These are phyloP conservation scores for Primulina eburnea DNA, from an alignment of 257 asterid genomes.

Conservation along the genomic window DNA sequence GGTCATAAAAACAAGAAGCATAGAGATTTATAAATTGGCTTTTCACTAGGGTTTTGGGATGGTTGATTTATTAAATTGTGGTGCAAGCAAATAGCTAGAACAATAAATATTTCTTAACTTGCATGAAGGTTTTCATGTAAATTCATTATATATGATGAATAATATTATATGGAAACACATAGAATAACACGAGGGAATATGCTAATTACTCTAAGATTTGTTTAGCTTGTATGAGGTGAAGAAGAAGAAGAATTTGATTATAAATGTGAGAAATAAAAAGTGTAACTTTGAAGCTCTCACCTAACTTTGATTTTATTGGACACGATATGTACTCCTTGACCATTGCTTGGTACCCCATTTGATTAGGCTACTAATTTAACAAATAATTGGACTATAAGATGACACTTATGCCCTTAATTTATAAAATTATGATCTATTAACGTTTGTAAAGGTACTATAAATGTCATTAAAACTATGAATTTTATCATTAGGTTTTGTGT, in stretches of 20 bases:
- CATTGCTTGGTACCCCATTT: slow-evolving; percentile 1
- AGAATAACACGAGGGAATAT: slow-evolving; percentile 1
- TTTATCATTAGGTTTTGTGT: no score
- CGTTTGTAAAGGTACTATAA: no score
- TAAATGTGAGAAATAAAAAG: slow-evolving; percentile 23
- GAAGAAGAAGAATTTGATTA: slow-evolving; percentile 38
- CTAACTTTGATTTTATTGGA: slow-evolving; percentile 62
- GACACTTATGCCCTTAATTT: background rate
- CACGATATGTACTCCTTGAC: slow-evolving; percentile 43
- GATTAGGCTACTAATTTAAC: background rate
- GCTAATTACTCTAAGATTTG: slow-evolving; percentile 18
- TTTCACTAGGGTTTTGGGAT: background rate
- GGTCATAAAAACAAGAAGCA: background rate
- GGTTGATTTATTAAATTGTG: slow-evolving; percentile 21
- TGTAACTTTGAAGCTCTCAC: slow-evolving; percentile 49
- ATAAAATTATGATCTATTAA: no score
- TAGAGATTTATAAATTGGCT: slow-evolving; percentile 3
- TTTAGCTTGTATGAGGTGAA: slow-evolving; percentile 36
- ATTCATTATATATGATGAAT: background rate
- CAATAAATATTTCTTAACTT: slow-evolving; percentile 21
- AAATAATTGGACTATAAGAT: background rate
- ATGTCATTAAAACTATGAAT: no score
- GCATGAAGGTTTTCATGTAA: slow-evolving; percentile 21
- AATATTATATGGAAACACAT: slow-evolving; percentile 22
- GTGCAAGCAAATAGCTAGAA: slow-evolving; percentile 24